Percentiles rank a stretch among this genome's conserved stretches.
These are phyloP conservation scores for Chaetoceros tenuissimus DNA, from an alignment of 108 stramenopile species.

Conservation along the genomic window DNA sequence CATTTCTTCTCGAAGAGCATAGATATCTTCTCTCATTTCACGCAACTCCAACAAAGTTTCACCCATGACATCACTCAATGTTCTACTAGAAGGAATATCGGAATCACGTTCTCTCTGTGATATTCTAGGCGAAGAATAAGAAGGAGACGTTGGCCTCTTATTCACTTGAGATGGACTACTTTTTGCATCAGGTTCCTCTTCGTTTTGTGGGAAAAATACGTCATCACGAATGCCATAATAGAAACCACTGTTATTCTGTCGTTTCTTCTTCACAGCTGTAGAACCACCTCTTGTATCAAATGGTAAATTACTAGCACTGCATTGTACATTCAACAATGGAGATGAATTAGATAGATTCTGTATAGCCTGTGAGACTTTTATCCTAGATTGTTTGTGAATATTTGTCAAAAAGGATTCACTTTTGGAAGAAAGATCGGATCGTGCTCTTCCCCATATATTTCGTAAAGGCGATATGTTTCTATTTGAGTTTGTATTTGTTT, in stretches of 20 bases:
- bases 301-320: too few relatives aligned
- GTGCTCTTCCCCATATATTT: too few relatives aligned
- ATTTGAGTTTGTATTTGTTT: too few relatives aligned
- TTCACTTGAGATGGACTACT: not conserved
- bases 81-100: not conserved
- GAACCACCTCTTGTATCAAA: too few relatives aligned
- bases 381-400: too few relatives aligned
- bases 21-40: slow-evolving; percentile 60
- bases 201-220: slow-evolving; percentile 1
- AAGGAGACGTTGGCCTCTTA: not conserved
- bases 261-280: slow-evolving; percentile 4
- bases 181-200: not conserved
- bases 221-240: slow-evolving; percentile 35
- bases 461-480: too few relatives aligned
- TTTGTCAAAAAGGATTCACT: too few relatives aligned
- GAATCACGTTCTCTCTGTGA: too few relatives aligned
- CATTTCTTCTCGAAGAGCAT: slow-evolving; percentile 58
- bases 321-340: too few relatives aligned
- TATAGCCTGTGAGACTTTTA: too few relatives aligned
- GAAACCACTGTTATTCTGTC: slow-evolving; percentile 32
- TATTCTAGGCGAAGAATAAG: not conserved
- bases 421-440: too few relatives aligned
- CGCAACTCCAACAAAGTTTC: slow-evolving; percentile 61
- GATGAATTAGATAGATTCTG: too few relatives aligned
- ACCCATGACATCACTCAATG: slow-evolving; percentile 30